Percentiles rank a stretch among this genome's conserved stretches.
phyloP scores from a whole-genome alignment of 2,329 filamentous ascomycete genomes.

The Podosphaera aphanis region DNA sequence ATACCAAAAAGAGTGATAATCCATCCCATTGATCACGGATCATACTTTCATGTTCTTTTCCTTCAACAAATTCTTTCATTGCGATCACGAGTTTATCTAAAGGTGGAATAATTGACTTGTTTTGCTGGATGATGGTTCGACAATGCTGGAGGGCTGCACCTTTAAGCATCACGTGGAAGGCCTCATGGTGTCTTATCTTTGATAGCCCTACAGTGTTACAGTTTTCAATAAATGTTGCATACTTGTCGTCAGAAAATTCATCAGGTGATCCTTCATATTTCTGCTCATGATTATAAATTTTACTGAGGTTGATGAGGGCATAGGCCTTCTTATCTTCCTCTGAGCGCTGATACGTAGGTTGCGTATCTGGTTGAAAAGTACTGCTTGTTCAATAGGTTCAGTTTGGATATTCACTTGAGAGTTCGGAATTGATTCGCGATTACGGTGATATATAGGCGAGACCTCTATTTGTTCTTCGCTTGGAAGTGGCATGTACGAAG shows the following conservation, averaged over 20 bases:
- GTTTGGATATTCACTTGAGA: background rate
- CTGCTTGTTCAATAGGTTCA: too few relatives aligned
- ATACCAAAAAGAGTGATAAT: background rate
- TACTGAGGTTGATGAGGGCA: background rate
- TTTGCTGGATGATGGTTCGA: background rate
- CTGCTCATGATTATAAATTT: background rate
- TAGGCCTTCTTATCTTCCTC: background rate
- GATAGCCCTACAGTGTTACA: background rate
- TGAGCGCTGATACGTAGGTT: background rate
- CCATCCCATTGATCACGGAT: background rate
- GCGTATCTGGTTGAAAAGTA: background rate
- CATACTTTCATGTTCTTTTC: background rate
- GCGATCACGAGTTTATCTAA: background rate
- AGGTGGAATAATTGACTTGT: background rate
- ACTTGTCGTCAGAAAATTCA: background rate
- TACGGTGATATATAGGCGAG: background rate
- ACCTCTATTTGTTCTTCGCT: background rate
- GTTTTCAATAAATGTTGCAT: background rate
- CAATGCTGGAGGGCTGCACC: background rate
- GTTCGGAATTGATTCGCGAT: constrained; percentile 10
- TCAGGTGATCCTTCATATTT: background rate
- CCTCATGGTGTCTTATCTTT: background rate
- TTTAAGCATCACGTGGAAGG: background rate
- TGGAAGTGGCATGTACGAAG: background rate
- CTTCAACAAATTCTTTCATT: background rate